Base-by-base conservation (phyloP, 2,329 filamentous ascomycete species). In the Trichoderma oligosporum region DNA sequence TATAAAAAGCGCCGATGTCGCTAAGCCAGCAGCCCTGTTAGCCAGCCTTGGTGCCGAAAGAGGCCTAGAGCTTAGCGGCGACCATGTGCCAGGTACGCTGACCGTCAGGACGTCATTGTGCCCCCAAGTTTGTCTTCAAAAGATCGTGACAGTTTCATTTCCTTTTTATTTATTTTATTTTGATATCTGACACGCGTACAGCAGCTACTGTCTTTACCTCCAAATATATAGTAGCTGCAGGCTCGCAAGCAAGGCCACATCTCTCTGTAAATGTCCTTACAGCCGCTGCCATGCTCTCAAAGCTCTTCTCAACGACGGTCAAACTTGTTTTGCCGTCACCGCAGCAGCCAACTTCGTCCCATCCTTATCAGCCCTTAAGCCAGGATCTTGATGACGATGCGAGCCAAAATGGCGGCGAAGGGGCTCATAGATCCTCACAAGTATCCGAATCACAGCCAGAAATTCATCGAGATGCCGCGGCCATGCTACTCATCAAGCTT, bases 401-500 rank as follows among this genome's bases (percentile, higher is more conserved):
- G 24, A 55, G 56, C 8, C 36, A 38, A 36, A 38, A 59, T 48
- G 54, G 61, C 16, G 44, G 24, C 29, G 56, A 59, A 46, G 42
- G 58, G 24, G 27, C 31, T 2, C n/a, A 22, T n/a, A 41, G 25
- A 16, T 29, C 33, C 8, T 41, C 54, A 8, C 35, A 51, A 4
- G 54, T n/a, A 5, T 27, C 24, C 11, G 56, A 53, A 8, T 25
- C 25, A 27, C 41, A 31, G 8, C 16, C 35, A n/a, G 51, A 55
- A 14, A 18, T 16, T 18, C 61, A 67, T 57, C 73, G 74, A 31
- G 77, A 77, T 59, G 74, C 73, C n/a, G 76, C 74, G 18, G 74
- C 76, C 0, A 75, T 80, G 63, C 67, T 74, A 38, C 69, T 82
- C 18, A 61, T 76, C 42, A 72, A 71, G 45, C 67, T 73, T n/a